Conservation (phyloP, 768 basidiomycete genomes). For the Boletellus sp. region DNA sequence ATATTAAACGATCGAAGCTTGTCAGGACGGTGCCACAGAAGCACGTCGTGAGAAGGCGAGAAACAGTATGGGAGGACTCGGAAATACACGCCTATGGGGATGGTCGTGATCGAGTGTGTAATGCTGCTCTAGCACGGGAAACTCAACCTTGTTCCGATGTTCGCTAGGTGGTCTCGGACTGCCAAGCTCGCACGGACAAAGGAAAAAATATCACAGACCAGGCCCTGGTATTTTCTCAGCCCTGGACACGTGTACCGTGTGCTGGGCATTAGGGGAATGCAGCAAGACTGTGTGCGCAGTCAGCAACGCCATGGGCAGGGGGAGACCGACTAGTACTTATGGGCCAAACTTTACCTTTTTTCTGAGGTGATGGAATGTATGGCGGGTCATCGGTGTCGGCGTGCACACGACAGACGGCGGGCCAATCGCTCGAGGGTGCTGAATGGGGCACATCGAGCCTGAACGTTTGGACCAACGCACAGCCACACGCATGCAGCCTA, state of each 20-base stretch:
- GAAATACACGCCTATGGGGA: neutral
- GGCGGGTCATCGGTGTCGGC: neutral
- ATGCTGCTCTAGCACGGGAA: slow-evolving; percentile 1
- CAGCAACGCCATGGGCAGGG: neutral
- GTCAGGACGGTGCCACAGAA: slow-evolving; percentile 8
- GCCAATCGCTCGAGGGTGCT: too few species aligned
- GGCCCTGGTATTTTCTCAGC: neutral
- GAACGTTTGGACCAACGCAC: too few species aligned
- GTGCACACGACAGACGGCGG: neutral
- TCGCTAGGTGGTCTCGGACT: neutral
- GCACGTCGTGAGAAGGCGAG: slow-evolving; percentile 12
- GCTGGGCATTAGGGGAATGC: neutral
- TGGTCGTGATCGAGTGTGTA: slow-evolving; percentile 4
- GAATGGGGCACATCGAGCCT: too few species aligned
- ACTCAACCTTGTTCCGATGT: slow-evolving; percentile 12
- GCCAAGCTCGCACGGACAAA: slow-evolving; percentile 1
- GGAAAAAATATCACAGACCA: neutral
- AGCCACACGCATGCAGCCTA: slow-evolving; percentile 5
- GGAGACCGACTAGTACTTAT: neutral
- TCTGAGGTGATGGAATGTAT: neutral
- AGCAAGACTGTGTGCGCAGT: neutral
- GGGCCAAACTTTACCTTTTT: neutral
- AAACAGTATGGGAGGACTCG: neutral
- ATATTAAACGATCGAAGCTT: slow-evolving; percentile 13
- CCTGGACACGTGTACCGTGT: neutral